Conservation (phyloP, 345 rosid genomes). For the Trapa bicornis region DNA sequence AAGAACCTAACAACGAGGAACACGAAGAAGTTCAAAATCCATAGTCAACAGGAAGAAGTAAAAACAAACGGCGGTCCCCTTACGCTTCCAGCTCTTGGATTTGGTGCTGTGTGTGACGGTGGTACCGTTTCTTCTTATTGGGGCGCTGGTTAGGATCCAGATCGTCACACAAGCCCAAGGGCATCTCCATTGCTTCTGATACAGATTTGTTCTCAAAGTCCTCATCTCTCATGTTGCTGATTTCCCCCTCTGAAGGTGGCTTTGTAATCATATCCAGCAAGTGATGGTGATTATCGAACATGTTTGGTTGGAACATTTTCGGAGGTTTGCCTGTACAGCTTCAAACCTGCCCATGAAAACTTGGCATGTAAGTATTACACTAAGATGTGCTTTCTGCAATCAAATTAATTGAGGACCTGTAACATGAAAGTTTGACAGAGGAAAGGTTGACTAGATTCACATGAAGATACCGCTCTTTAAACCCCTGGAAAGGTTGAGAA, state of each 20-base stretch:
- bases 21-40: neutral
- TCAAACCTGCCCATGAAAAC: neutral
- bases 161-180: conserved; percentile 64
- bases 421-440: neutral
- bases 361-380: neutral
- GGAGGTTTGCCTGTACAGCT: neutral
- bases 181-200: conserved; percentile 49
- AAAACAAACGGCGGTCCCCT: conserved; percentile 5
- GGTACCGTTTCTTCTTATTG: conserved; percentile 64
- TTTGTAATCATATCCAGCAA: conserved; percentile 56
- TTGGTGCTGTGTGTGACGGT: conserved; percentile 90
- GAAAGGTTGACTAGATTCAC: neutral
- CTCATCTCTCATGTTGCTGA: conserved; percentile 49
- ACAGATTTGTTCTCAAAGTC: conserved; percentile 73
- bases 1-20: conserved; percentile 39
- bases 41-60: neutral
- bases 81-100: conserved; percentile 96
- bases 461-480: neutral
- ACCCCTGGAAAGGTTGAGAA: neutral
- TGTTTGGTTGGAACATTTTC: conserved; percentile 57
- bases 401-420: too few relatives aligned
- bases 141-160: conserved; percentile 63
- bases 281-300: conserved; percentile 55
- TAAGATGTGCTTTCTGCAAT: neutral
- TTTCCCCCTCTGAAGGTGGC: conserved; percentile 41